Evolutionary conservation across 805 yeast genomes (phyloP).

Genomic region (Yamadazyma scolyti): DNA sequence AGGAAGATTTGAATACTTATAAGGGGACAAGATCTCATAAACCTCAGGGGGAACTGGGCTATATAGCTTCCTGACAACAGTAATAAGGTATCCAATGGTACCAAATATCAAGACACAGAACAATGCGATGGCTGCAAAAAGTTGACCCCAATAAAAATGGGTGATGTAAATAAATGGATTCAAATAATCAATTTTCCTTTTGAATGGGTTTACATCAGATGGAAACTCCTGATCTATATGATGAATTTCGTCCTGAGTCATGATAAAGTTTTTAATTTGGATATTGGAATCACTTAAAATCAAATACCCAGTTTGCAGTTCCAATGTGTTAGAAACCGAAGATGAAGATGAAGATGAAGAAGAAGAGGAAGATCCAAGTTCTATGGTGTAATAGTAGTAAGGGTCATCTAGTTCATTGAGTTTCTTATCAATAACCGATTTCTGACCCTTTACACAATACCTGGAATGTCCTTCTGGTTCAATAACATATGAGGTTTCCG

Average conservation of each 20-base stretch:
- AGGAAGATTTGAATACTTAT: conserved; percentile 52
- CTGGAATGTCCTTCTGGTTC: conserved; percentile 11
- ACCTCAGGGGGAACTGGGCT: conserved; percentile 11
- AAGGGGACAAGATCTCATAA: conserved; percentile 44
- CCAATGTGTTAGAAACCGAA: not conserved
- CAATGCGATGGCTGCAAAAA: conserved; percentile 9
- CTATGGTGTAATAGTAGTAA: conserved; percentile 10
- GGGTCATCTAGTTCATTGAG: conserved; percentile 11
- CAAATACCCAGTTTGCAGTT: not conserved
- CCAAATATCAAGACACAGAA: conserved; percentile 11
- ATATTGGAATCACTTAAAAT: not conserved
- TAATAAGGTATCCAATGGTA: conserved; percentile 11
- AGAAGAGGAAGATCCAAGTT: conserved; percentile 1
- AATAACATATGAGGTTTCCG: conserved; percentile 9
- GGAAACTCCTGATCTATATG: conserved; percentile 11
- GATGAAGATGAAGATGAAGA: not conserved
- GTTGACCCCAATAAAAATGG: conserved; percentile 8
- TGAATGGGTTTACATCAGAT: conserved; percentile 7
- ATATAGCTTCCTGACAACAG: conserved; percentile 5
- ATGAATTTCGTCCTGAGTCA: conserved; percentile 9
- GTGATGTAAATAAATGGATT: conserved; percentile 9
- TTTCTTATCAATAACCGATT: conserved; percentile 2
- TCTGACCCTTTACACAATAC: conserved; percentile 8
- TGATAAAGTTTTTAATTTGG: conserved; percentile 4
- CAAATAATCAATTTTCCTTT: conserved; percentile 8